A percentile compares a stretch with the other conserved stretches of the same genome.
Conservation (phyloP, 192 early-diverging fungal species). For the Entophlyctis luteolus region DNA sequence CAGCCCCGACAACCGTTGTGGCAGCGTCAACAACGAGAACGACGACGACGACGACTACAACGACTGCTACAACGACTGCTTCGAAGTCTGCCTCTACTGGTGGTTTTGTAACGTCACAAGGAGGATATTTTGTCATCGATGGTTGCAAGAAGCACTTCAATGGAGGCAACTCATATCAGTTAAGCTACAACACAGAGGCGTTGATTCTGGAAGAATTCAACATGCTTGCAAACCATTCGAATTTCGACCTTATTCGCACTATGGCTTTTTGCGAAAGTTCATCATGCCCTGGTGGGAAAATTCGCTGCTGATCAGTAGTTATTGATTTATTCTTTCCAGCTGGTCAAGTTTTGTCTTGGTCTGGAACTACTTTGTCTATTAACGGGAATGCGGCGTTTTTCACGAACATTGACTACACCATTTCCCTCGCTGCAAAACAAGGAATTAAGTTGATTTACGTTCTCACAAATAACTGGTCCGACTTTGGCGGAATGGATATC, state of each 20-base stretch:
- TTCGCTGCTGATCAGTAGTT: neutral
- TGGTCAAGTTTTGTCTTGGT: neutral
- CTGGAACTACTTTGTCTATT: neutral
- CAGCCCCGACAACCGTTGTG: neutral
- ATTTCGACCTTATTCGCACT: neutral
- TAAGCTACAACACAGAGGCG: neutral
- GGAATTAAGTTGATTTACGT: constrained; percentile 36
- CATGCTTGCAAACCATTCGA: neutral
- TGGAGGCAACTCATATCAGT: neutral
- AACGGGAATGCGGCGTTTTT: neutral
- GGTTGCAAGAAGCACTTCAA: neutral
- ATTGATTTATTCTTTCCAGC: neutral
- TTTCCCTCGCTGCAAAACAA: neutral
- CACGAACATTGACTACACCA: neutral
- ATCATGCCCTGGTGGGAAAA: neutral
- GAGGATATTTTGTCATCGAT: neutral
- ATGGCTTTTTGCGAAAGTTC: neutral
- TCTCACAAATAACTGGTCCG: constrained; percentile 30
- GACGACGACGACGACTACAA: neutral
- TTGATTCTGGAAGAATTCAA: neutral
- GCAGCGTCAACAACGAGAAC: neutral
- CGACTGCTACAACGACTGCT: neutral
- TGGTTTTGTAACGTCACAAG: neutral
- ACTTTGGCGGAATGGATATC: neutral
- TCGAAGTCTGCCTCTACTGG: neutral